Base-by-base conservation (phyloP, 129 eudicot species). In the Tagetes erecta region DNA sequence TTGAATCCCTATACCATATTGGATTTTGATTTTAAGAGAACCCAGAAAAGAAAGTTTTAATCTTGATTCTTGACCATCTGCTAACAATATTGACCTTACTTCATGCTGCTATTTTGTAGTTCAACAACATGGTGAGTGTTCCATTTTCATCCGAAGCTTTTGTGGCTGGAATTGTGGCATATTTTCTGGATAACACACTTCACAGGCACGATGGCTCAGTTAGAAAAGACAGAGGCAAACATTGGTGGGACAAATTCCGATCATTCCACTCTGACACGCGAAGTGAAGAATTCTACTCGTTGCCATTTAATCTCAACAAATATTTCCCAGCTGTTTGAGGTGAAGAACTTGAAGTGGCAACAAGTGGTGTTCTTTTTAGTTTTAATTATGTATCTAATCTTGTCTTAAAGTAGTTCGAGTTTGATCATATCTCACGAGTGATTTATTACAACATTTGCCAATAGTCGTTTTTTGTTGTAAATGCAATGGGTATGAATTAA, bases 191-290 rank as follows among this genome's bases (percentile, higher is more conserved):
- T 76, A 87, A 83, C 84, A 87, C 93, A 47, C 77, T 87, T 62
- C 86, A 87, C 76, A 77, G 63, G 74, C 81, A 76, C 56, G 93
- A 87, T 52, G 66, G 84, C 52, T 33, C 82, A 13, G 64, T 87
- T 33, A 77, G 93, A 80, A 87, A 87, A 82, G 93, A 87, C 30
- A 74, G 89, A 67, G 93, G 93, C 47, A 87, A 85, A 34, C 83
- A 87, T 68, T 87, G 93, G 93, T 87, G 93, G 93, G 93, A 87
- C 70, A 87, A 87, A 71, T 87, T 84, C 79, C 78, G 84, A 13
- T 85, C 93, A 0, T 87, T 80, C 68, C 81, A 85, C 77, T 83
- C 82, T 0, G 93, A 87, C 51, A 35, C 89, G 1, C 74, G 93
- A 75, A 83, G 87, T 9, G 89, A 87, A 82, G 93, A 87, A 71